phyloP scores from a whole-genome alignment of 176 grass and related monocot genomes.

The Eragrostis nindensis region DNA sequence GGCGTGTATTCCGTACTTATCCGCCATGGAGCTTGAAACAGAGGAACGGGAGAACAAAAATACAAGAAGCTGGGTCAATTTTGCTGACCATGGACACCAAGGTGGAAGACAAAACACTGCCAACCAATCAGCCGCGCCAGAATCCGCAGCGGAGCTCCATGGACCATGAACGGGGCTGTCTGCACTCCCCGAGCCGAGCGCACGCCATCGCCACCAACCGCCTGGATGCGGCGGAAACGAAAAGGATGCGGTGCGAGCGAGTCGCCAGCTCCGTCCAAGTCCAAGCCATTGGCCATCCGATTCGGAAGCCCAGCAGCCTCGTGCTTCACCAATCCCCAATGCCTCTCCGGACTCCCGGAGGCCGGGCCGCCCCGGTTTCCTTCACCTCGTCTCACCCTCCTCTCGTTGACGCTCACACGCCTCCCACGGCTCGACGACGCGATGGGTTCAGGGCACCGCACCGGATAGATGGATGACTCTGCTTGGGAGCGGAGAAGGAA shows the following conservation, averaged over 20 bases:
- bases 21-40: too few species aligned
- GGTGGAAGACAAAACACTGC: slow-evolving; percentile 11
- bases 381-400: background rate
- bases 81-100: background rate
- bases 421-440: slow-evolving; percentile 31
- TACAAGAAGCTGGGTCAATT: background rate
- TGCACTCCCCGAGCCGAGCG: background rate
- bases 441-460: background rate
- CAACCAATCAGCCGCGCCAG: background rate
- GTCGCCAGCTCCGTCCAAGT: slow-evolving; percentile 20
- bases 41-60: too few species aligned
- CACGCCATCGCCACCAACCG: background rate
- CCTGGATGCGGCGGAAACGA: slow-evolving; percentile 21
- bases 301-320: background rate
- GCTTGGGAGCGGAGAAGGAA: slow-evolving; percentile 34
- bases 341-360: slow-evolving; percentile 9
- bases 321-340: slow-evolving; percentile 15
- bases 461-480: slow-evolving; percentile 42
- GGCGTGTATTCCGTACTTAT: background rate
- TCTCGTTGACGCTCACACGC: background rate
- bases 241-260: slow-evolving; percentile 32
- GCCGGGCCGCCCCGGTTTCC: background rate
- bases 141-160: background rate
- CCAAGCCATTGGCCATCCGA: background rate
- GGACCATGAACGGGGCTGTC: slow-evolving; percentile 7